Conservation (phyloP, 257 asterid species). For the Solanum piurae region DNA sequence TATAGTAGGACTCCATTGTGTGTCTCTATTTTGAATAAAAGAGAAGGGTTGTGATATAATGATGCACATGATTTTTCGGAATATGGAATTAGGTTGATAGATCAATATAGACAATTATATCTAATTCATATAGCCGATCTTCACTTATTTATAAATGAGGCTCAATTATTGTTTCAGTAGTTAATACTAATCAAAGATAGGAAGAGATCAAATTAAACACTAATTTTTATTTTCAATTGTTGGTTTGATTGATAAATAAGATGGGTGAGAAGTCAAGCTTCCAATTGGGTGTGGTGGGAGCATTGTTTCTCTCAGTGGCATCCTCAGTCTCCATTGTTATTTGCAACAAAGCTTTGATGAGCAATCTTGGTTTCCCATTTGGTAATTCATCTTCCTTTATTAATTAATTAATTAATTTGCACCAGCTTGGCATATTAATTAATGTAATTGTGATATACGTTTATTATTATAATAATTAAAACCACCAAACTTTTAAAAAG, state of each 20-base stretch:
- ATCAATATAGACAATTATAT: background rate
- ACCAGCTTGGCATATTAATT: background rate
- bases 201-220: background rate
- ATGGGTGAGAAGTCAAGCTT: constrained; percentile 72
- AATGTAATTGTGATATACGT: background rate
- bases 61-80: background rate
- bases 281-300: constrained; percentile 73
- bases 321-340: constrained; percentile 86
- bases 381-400: constrained; percentile 22
- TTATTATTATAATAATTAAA: background rate
- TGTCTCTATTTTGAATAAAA: background rate
- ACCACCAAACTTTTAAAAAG: background rate
- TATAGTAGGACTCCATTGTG: background rate
- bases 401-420: background rate
- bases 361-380: constrained; percentile 73
- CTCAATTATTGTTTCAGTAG: background rate
- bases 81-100: too few relatives aligned
- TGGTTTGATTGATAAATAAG: background rate
- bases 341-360: constrained; percentile 90
- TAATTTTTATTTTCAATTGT: background rate
- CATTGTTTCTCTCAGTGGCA: constrained; percentile 70
- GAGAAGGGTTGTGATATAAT: background rate
- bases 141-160: background rate
- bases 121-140: background rate
- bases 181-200: background rate